Conservation (phyloP, 768 basidiomycete species). For the Lactarius psammicola region DNA sequence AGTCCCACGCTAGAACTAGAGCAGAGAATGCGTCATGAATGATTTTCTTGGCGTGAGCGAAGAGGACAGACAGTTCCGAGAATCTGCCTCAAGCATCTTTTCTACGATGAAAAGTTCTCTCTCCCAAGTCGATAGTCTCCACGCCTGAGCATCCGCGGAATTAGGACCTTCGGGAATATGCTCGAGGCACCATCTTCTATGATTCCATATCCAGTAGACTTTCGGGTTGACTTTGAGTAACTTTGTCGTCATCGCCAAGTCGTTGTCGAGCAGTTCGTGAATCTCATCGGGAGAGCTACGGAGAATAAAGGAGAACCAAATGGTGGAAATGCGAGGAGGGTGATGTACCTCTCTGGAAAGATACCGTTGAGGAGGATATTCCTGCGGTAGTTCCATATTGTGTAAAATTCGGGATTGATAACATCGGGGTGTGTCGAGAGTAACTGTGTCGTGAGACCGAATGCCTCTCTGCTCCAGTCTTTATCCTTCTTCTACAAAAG, state of each 20-base stretch:
- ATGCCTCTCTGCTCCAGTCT: slow-evolving; percentile 72
- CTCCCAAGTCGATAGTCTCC: slow-evolving; percentile 81
- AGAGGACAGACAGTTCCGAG: slow-evolving; percentile 78
- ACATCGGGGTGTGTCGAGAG: slow-evolving; percentile 49
- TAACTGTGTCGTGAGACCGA: slow-evolving; percentile 72
- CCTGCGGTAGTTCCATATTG: slow-evolving; percentile 93
- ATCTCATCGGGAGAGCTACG: slow-evolving; percentile 58
- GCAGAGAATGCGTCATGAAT: slow-evolving; percentile 4
- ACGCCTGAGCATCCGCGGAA: slow-evolving; percentile 52
- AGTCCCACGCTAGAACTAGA: slow-evolving; percentile 92
- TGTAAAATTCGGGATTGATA: slow-evolving; percentile 91
- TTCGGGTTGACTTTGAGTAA: slow-evolving; percentile 87
- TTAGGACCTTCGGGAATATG: slow-evolving; percentile 74
- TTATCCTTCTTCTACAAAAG: slow-evolving; percentile 58
- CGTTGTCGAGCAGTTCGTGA: slow-evolving; percentile 63
- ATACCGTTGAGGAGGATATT: slow-evolving; percentile 70
- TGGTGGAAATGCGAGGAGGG: background rate
- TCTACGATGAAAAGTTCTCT: slow-evolving; percentile 85
- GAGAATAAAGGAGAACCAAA: slow-evolving; percentile 25
- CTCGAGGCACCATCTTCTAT: slow-evolving; percentile 92
- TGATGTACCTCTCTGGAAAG: slow-evolving; percentile 60
- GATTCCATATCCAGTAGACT: slow-evolving; percentile 99
- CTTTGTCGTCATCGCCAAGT: slow-evolving; percentile 76
- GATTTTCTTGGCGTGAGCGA: background rate
- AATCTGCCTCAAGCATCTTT: slow-evolving; percentile 87